phyloP scores from a whole-genome alignment of 2,329 filamentous ascomycete genomes.

The Teratosphaeria pseudoeucalypti region DNA sequence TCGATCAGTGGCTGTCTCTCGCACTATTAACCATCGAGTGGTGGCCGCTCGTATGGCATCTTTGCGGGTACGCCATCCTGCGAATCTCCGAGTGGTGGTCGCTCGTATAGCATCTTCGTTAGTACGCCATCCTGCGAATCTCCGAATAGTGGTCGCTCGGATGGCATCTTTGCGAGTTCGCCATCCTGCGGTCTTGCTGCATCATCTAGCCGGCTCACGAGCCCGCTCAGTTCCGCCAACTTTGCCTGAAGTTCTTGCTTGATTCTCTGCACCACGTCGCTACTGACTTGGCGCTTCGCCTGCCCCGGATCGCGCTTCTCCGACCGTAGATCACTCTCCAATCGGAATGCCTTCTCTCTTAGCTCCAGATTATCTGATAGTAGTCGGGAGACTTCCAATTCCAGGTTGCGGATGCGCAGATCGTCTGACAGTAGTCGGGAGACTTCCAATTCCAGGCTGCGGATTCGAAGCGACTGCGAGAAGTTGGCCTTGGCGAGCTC shows the following conservation, averaged over 20 bases:
- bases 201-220: constrained; percentile 55
- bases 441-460: constrained; percentile 64
- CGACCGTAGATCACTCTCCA: constrained; percentile 54
- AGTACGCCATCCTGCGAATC: too few species aligned
- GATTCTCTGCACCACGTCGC: constrained; percentile 57
- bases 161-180: too few species aligned
- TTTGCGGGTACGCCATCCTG: not conserved
- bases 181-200: too few species aligned
- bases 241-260: constrained; percentile 63
- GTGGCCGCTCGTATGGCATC: constrained; percentile 1
- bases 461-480: constrained; percentile 64
- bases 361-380: constrained; percentile 71
- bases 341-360: constrained; percentile 56
- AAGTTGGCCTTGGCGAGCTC: constrained; percentile 72
- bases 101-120: too few species aligned
- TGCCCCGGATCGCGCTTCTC: constrained; percentile 51
- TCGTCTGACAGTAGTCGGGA: constrained; percentile 70
- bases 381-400: constrained; percentile 63
- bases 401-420: constrained; percentile 56
- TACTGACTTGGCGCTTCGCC: constrained; percentile 47
- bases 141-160: too few species aligned
- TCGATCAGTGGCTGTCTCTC: constrained; percentile 10
- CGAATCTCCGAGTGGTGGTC: not conserved
- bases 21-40: too few species aligned
- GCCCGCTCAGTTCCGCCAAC: constrained; percentile 52